Percentiles rank a stretch among this genome's conserved stretches.
Conservation (phyloP, 306 rosid species). For the Calophaca sinica region DNA sequence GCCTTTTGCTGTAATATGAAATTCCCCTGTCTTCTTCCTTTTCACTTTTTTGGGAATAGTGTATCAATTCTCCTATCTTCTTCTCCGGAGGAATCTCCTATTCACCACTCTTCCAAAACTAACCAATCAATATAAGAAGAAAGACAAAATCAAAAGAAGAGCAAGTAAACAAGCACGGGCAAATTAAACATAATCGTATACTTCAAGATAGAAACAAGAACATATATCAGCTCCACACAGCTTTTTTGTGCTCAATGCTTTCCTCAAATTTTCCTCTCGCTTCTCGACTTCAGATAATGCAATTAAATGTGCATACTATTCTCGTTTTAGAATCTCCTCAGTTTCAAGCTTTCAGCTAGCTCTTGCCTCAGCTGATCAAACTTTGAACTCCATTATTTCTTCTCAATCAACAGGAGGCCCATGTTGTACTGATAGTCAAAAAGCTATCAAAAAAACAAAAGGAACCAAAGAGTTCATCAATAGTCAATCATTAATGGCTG, state of each 20-base stretch:
- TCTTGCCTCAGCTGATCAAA: conserved; percentile 65
- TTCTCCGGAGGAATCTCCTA: too few relatives aligned
- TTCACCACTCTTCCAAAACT: conserved; percentile 22
- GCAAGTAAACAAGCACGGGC: conserved; percentile 17
- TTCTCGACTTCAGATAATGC: conserved; percentile 75
- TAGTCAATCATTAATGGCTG: conserved; percentile 32
- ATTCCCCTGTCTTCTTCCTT: too few relatives aligned
- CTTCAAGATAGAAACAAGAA: conserved; percentile 33
- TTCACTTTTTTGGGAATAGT: too few relatives aligned
- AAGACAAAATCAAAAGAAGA: conserved; percentile 22
- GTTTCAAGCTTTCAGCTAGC: conserved; percentile 75
- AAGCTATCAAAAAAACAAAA: conserved; percentile 61
- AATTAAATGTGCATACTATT: conserved; percentile 75
- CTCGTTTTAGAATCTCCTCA: conserved; percentile 84
- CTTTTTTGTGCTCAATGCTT: conserved; percentile 68
- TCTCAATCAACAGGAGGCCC: conserved; percentile 92
- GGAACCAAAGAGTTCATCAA: conserved; percentile 32
- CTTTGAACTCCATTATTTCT: conserved; percentile 76
- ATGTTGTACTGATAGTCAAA: conserved; percentile 86
- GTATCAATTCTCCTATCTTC: too few relatives aligned
- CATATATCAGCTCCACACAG: conserved; percentile 75
- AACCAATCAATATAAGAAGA: conserved; percentile 13
- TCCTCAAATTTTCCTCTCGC: conserved; percentile 77
- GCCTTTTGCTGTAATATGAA: too few relatives aligned
- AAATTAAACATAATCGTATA: conserved; percentile 18